Percentiles rank a stretch among this genome's conserved stretches.
These are phyloP conservation scores for Ambrosia hybrid DNA, from an alignment of 140 eudicot genomes.

Conservation along the genomic window DNA sequence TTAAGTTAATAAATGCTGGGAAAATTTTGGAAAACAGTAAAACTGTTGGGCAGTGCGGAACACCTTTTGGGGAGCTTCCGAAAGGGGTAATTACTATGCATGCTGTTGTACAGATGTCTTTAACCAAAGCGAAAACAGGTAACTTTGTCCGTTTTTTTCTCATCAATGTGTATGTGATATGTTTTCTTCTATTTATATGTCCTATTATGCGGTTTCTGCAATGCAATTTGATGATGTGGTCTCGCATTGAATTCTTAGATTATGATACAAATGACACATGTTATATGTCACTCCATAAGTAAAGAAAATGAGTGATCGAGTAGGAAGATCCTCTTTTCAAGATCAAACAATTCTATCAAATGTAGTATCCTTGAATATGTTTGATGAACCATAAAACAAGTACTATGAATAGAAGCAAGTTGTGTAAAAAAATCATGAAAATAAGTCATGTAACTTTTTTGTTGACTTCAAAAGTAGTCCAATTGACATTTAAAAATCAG, in stretches of 20 bases:
- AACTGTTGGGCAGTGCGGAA: conserved; percentile 85
- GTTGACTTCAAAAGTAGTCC: background rate
- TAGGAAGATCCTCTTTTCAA: conserved; percentile 3
- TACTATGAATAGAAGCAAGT: background rate
- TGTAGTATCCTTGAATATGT: background rate
- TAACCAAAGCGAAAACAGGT: conserved; percentile 91
- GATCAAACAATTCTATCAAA: background rate
- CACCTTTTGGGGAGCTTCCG: conserved; percentile 93
- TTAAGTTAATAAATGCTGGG: conserved; percentile 82
- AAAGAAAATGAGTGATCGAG: background rate
- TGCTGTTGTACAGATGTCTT: conserved; percentile 93
- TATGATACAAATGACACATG: background rate
- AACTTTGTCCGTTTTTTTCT: conserved; percentile 20
- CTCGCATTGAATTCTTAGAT: background rate
- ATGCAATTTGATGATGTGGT: conserved; percentile 6
- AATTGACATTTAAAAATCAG: background rate
- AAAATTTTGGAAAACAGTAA: conserved; percentile 86
- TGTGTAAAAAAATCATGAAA: no score
- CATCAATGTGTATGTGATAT: background rate
- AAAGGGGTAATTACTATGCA: conserved; percentile 92
- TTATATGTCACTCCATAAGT: background rate
- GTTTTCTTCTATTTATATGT: conserved; percentile 2
- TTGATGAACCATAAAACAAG: background rate
- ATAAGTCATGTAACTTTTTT: background rate
- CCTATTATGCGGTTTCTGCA: conserved; percentile 5